Base-by-base conservation (phyloP, 495 filamentous ascomycete species). In the Hyphodiscus hymeniophilus region DNA sequence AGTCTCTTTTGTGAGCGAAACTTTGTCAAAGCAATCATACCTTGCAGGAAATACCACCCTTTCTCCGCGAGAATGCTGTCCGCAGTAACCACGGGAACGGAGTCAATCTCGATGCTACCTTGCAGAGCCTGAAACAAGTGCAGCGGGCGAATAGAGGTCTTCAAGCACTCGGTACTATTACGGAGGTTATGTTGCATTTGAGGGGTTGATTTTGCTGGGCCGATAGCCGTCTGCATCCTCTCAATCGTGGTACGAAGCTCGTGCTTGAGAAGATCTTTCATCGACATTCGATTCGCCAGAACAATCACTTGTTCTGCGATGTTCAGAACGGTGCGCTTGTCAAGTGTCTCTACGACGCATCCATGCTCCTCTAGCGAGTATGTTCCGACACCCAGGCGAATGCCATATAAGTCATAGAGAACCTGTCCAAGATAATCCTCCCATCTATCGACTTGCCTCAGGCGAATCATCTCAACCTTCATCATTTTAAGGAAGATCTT, bases 31-130 rank as follows among this genome's bases (percentile, higher is more conserved):
- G 87, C 77, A 35, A 94, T 85, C 70, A 90, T 82, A 15, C 92
- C 92, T 40, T 91, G 76, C 16, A 96, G 69, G 61, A 92, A 97
- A 61, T 86, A 96, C 85, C 94, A 94, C 13, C 89, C 85, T 48
- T 89, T 89, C 33, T 79, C 75, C 1, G 91, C 89, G 13, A 90
- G 76, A 3, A 60, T 63, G 31, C 63, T 71, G 16, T 79, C 75
- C 4, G 66, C 60, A 1, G 66, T 70, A 45, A 69, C 66, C 24
- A 74, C 72, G 4, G 69, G 65, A 17, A 77, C 64, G 0, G 71
- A 73, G 52, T 77, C 75, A 8, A 77, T 63, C 26, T 81, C 74
- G 18, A 87, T 74, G 26, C 87, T 76, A 15, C 92, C 92, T 42
- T 80, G 81, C 22, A 94, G 70, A 33, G 83, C 81, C 44, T 82